Conservation (phyloP, 805 yeast species). For the Debaryomyces castellii region DNA sequence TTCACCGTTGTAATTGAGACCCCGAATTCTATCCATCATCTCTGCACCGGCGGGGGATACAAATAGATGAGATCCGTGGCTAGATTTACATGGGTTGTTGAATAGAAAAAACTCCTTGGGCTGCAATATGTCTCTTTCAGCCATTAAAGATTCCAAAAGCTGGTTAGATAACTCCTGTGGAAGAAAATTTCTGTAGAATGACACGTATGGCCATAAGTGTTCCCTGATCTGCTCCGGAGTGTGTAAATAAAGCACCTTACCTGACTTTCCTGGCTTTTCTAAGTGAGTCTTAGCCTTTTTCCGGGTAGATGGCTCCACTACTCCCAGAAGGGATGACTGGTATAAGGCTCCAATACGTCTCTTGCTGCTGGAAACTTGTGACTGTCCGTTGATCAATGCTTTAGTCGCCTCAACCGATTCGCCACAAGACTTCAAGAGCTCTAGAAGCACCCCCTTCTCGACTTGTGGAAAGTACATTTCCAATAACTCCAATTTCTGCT, state of each 20-base stretch:
- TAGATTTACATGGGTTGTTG: slow-evolving; percentile 59
- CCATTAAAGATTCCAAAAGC: slow-evolving; percentile 42
- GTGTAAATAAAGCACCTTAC: slow-evolving; percentile 39
- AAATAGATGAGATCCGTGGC: slow-evolving; percentile 44
- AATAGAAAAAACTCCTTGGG: slow-evolving; percentile 57
- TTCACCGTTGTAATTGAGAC: slow-evolving; percentile 45
- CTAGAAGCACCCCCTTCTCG: slow-evolving; percentile 42
- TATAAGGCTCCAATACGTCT: slow-evolving; percentile 10
- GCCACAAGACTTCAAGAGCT: slow-evolving; percentile 51
- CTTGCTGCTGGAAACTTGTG: slow-evolving; percentile 8
- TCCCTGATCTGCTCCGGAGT: slow-evolving; percentile 52
- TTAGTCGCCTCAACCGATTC: slow-evolving; percentile 50
- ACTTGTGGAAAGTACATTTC: slow-evolving; percentile 41
- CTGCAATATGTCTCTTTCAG: slow-evolving; percentile 39
- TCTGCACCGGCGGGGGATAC: slow-evolving; percentile 11
- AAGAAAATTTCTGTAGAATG: slow-evolving; percentile 51
- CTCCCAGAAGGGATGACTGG: slow-evolving; percentile 13
- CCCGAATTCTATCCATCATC: slow-evolving; percentile 5
- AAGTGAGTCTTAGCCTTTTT: slow-evolving; percentile 1
- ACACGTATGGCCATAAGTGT: slow-evolving; percentile 47
- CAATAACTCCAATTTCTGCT: slow-evolving; percentile 35
- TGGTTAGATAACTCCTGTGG: slow-evolving; percentile 49
- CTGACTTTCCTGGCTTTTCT: not conserved
- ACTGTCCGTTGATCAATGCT: slow-evolving; percentile 37
- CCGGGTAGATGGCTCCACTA: slow-evolving; percentile 3